A percentile compares a stretch with the other conserved stretches of the same genome.
Evolutionary conservation across 73 alveolate genomes (phyloP).

Genomic region (Paraurostyla sp.): DNA sequence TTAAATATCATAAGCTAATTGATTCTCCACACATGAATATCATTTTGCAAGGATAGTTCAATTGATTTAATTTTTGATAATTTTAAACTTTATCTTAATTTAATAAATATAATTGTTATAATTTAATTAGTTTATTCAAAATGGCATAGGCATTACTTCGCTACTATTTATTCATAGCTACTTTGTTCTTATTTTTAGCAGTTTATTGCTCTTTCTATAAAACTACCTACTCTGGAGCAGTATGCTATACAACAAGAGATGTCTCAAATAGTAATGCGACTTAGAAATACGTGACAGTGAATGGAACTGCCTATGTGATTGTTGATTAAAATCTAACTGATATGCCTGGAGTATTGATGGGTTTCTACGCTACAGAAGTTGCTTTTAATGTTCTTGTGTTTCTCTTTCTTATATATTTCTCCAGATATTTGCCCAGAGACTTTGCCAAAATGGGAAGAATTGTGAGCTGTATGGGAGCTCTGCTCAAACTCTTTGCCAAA

Average conservation of each 20-base stretch:
- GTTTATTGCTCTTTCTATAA: not conserved
- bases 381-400: not conserved
- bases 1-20: too few relatives aligned
- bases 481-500: not conserved
- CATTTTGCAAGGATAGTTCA: too few relatives aligned
- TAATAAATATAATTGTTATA: not conserved
- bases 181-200: not conserved
- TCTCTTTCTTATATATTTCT: not conserved
- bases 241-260: not conserved
- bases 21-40: too few relatives aligned
- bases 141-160: not conserved
- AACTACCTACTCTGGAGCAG: not conserved
- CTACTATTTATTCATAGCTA: not conserved
- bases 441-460: conserved; percentile 12
- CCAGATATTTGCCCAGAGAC: not conserved
- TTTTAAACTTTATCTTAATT: too few relatives aligned
- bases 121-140: not conserved
- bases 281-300: not conserved
- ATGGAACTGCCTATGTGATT: not conserved
- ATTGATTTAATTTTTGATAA: too few relatives aligned
- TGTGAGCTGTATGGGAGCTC: not conserved
- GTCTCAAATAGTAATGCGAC: not conserved
- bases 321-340: not conserved
- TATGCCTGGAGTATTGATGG: not conserved
- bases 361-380: not conserved